Conservation (phyloP, 2,329 filamentous ascomycete species). For the Arthrobotrys musiformis region DNA sequence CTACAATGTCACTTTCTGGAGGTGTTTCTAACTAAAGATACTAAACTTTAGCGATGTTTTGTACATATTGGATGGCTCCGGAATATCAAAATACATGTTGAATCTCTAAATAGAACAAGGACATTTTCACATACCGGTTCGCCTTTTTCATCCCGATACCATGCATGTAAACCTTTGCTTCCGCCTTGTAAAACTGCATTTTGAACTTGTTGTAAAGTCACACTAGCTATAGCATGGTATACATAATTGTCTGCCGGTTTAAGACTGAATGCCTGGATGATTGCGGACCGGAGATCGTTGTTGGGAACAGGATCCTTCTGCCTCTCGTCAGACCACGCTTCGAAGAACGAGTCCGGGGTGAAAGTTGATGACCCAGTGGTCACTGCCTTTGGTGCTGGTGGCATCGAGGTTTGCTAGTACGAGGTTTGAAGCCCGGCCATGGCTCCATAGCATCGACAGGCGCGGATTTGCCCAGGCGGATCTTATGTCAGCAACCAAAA, state of each 20-base stretch:
- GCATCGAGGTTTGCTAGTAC: slow-evolving; percentile 7
- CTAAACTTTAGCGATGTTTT: slow-evolving; percentile 54
- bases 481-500: slow-evolving; percentile 16
- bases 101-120: background rate
- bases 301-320: slow-evolving; percentile 61
- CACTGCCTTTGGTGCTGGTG: slow-evolving; percentile 27
- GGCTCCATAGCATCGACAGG: background rate
- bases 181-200: slow-evolving; percentile 65
- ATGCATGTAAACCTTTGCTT: slow-evolving; percentile 66
- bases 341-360: slow-evolving; percentile 65
- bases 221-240: slow-evolving; percentile 67
- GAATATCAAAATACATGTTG: background rate
- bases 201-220: slow-evolving; percentile 67
- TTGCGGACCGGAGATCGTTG: slow-evolving; percentile 65
- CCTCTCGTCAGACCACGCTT: slow-evolving; percentile 63
- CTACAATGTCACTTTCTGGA: slow-evolving; percentile 70
- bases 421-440: background rate
- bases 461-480: background rate
- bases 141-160: slow-evolving; percentile 65
- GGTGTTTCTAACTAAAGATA: slow-evolving; percentile 63
- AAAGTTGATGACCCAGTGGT: slow-evolving; percentile 65
- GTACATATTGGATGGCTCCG: too few relatives aligned
- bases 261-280: slow-evolving; percentile 66
- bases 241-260: slow-evolving; percentile 65
- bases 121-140: slow-evolving; percentile 60